These are phyloP conservation scores for Quercus mongolica DNA, from an alignment of 306 rosid genomes.

Conservation along the genomic window DNA sequence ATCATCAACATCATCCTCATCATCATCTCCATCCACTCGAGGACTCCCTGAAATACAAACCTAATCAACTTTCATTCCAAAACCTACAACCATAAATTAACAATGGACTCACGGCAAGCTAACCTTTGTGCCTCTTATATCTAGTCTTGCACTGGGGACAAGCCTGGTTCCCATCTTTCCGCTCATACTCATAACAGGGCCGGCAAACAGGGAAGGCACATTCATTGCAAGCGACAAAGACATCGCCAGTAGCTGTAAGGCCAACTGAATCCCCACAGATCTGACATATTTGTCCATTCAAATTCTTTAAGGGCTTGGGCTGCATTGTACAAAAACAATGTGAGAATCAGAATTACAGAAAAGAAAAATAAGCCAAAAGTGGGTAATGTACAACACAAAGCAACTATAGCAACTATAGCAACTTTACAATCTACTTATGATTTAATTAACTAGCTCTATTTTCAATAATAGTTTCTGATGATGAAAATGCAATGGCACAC, in stretches of 20 bases:
- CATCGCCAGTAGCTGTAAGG: constrained; percentile 63
- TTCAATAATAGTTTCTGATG: background rate
- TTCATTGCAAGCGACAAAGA: constrained; percentile 96
- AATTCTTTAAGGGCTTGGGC: constrained; percentile 77
- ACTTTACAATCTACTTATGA: background rate
- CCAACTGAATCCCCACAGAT: constrained; percentile 91
- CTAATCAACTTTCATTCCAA: constrained; percentile 14
- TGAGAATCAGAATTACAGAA: constrained; percentile 14
- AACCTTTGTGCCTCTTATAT: constrained; percentile 90
- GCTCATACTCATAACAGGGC: constrained; percentile 89
- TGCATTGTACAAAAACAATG: constrained; percentile 28
- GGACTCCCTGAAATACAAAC: constrained; percentile 69
- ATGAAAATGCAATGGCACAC: background rate
- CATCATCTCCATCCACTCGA: constrained; percentile 94
- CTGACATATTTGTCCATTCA: constrained; percentile 86
- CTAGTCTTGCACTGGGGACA: constrained; percentile 99
- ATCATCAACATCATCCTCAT: constrained; percentile 88
- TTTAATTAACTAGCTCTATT: background rate
- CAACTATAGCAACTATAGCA: background rate
- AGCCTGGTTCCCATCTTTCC: constrained; percentile 88
- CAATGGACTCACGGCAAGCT: background rate
- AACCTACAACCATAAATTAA: background rate
- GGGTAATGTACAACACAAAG: background rate
- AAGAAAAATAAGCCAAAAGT: background rate
- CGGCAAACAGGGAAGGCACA: constrained; percentile 97